A percentile compares a stretch with the other conserved stretches of the same genome.
Conservation (phyloP, 169 alveolate species). For the Amoebophrya sp. region DNA sequence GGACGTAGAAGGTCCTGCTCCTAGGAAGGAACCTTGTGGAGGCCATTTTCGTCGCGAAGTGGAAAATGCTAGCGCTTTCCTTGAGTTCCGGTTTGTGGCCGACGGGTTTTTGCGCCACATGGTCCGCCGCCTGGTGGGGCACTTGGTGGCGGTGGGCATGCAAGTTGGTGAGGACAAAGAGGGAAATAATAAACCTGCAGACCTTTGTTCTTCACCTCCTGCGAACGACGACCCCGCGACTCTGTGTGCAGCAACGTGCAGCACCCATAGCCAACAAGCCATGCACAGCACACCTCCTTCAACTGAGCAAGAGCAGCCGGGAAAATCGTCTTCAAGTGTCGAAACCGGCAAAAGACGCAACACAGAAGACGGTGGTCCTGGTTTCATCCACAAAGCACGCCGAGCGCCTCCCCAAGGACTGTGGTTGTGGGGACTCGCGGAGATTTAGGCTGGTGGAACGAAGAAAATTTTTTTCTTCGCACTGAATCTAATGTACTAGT, state of each 20-base stretch:
- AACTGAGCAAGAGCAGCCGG: too few relatives aligned
- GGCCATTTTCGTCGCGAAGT: background rate
- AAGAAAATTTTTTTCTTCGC: background rate
- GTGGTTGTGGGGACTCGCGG: background rate
- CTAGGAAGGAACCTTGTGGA: too few relatives aligned
- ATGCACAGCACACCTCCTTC: too few relatives aligned
- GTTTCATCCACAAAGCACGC: background rate
- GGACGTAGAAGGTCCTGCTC: too few relatives aligned
- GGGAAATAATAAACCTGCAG: background rate
- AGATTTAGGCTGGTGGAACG: background rate
- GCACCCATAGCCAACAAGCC: too few relatives aligned
- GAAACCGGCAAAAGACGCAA: too few relatives aligned
- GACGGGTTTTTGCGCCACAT: slow-evolving; percentile 11
- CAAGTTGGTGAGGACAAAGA: background rate
- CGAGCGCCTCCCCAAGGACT: background rate
- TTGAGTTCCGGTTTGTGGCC: background rate
- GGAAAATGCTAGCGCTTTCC: background rate
- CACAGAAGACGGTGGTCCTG: too few relatives aligned
- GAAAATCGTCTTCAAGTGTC: too few relatives aligned
- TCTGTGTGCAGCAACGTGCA: too few relatives aligned
- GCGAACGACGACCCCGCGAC: too few relatives aligned
- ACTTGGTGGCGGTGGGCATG: background rate
- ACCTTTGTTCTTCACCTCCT: too few relatives aligned
- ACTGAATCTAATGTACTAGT: too few relatives aligned
- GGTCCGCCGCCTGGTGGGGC: background rate